Conservation (phyloP, 257 asterid species). For the Solanum tacnaense region DNA sequence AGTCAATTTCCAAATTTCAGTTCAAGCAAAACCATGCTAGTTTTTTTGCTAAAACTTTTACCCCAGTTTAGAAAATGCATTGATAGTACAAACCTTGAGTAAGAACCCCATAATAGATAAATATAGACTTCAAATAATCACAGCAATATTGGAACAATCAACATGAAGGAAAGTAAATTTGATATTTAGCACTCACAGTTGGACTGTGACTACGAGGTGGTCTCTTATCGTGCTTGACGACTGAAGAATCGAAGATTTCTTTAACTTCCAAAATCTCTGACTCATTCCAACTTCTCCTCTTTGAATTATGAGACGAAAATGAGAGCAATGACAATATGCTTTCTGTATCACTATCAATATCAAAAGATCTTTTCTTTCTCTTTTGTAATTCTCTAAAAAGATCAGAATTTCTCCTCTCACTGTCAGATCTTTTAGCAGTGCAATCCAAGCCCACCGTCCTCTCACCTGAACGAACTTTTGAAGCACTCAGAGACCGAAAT, state of each 20-base stretch:
- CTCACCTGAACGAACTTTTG: constrained; percentile 14
- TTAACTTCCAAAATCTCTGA: constrained; percentile 43
- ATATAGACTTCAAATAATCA: neutral
- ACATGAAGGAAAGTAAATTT: neutral
- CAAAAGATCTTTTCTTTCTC: constrained; percentile 16
- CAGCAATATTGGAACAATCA: neutral
- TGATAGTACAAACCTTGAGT: neutral
- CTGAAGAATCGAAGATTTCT: constrained; percentile 46
- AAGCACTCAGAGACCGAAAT: constrained; percentile 27
- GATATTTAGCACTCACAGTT: constrained; percentile 22
- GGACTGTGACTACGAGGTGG: constrained; percentile 31
- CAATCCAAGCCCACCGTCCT: neutral
- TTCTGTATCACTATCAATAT: constrained; percentile 40
- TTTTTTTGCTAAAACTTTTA: neutral
- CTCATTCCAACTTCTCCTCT: constrained; percentile 69
- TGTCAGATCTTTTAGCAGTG: neutral
- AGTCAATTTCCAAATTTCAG: neutral
- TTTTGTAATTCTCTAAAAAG: neutral
- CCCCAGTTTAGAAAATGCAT: neutral
- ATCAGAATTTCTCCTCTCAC: neutral
- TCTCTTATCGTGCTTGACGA: constrained; percentile 27
- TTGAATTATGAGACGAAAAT: constrained; percentile 7
- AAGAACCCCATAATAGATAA: neutral
- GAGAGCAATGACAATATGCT: constrained; percentile 27
- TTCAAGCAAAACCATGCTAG: neutral